Evolutionary conservation across 2,329 filamentous ascomycete species (phyloP).

Genomic region (Ramichloridium luteum): DNA sequence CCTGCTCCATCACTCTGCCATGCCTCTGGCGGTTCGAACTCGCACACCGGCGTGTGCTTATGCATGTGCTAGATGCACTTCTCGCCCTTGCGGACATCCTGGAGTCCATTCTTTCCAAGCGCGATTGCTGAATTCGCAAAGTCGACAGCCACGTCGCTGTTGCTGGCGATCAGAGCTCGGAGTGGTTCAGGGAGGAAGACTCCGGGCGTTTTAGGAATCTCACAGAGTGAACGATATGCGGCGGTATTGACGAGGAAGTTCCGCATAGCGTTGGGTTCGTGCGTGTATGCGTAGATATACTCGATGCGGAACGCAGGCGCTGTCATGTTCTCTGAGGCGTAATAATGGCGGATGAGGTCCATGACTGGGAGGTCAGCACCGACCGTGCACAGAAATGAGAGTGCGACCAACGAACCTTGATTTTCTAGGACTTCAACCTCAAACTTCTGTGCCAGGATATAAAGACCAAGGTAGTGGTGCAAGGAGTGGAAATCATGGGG

Average conservation of each 20-base stretch:
- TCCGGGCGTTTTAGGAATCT: slow-evolving; percentile 8
- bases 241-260: slow-evolving; percentile 23
- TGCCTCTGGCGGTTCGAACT: slow-evolving; percentile 7
- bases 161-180: slow-evolving; percentile 15
- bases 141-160: slow-evolving; percentile 19
- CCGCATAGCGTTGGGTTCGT: slow-evolving; percentile 19
- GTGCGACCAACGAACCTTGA: slow-evolving; percentile 11
- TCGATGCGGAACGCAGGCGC: slow-evolving; percentile 26
- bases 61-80: slow-evolving; percentile 23
- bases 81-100: slow-evolving; percentile 20
- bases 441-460: slow-evolving; percentile 21
- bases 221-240: slow-evolving; percentile 21
- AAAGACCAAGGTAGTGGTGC: slow-evolving; percentile 25
- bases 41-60: slow-evolving; percentile 8
- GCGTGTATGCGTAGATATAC: slow-evolving; percentile 24
- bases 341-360: slow-evolving; percentile 24
- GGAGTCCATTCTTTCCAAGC: slow-evolving; percentile 16
- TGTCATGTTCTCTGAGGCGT: slow-evolving; percentile 21
- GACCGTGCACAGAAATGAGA: too few species aligned
- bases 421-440: slow-evolving; percentile 22
- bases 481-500: slow-evolving; percentile 25
- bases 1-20: slow-evolving; percentile 12
- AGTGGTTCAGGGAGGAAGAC: slow-evolving; percentile 18
- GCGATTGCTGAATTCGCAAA: slow-evolving; percentile 19
- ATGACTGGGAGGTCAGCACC: slow-evolving; percentile 18